Evolutionary conservation across 2,329 filamentous ascomycete species (phyloP), one percentile per base, ranked within the genome.

Genomic region (Didymella arachidicola): DNA sequence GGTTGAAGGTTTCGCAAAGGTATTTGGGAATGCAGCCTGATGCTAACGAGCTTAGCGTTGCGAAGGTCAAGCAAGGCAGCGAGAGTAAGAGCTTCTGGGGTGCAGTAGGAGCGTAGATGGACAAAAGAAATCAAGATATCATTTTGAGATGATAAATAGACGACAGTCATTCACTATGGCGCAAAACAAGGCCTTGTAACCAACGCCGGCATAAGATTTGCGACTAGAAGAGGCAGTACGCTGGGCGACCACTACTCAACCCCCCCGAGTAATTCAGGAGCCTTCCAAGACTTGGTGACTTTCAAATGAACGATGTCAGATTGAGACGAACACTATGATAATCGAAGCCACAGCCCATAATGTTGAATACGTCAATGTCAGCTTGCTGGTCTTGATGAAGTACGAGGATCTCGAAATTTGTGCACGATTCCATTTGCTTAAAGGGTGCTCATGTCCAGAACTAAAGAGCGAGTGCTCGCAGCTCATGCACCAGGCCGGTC

Each of bases 1-100:
- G 88, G 88, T 73, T 88, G 44, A 80, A 79, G 57, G 81, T 87
- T 4, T 83, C 84, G n/a, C 83, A 87, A 75, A 77, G 79, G 5
- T 88, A 88, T 62, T 69, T 85, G 47, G 76, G 77, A 11, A 77
- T 78, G 52, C 72, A 84, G 49, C 74, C 78, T 59, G 69, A 72
- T 57, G 72, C 83, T 47, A 82, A 79, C 7, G 57, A 57, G 11
- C 22, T 67, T 19, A 83, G 84, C 1, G 75, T 88, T 42, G 85
- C 82, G 7, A 86, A 86, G 70, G 85, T 87, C 16, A 76, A 77
- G 0, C 80, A 88, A 58, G 86, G 86, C 0, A 79, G 78, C 53
- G 86, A 88, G 74, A 84, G 82, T 56, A 70, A 73, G 42, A 79
- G 81, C 0, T 89, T 88, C 67, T 61, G 82, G 66, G 79, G 67